Evolutionary conservation across 2,329 filamentous ascomycete species (phyloP), one percentile per base, ranked within the genome.

Genomic region (Coniochaeta sp.): DNA sequence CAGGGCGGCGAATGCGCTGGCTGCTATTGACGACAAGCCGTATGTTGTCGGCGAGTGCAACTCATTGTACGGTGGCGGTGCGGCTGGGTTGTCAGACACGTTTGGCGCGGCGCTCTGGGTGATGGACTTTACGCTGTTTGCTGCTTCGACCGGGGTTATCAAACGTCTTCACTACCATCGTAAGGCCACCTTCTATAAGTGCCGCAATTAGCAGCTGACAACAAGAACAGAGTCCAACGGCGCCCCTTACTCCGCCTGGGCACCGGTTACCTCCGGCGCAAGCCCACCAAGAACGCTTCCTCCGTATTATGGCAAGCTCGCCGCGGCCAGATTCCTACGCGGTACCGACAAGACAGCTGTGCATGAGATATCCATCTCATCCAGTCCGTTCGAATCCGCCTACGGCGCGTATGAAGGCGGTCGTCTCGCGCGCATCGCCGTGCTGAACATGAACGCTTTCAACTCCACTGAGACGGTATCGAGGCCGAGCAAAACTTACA

Each of bases 91-190:
- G 46, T 66, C 65, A 40, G 72, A 75, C 53, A 74, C 72, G 0
- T 74, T 75, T 53, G 75, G 74, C 47, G 73, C 73, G 7, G 75
- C 69, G 16, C 68, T 78, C 7, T 78, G 74, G 75, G 66, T 67
- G 49, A 63, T 74, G 26, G 75, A 78, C 61, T 76, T 67, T 20
- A 47, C 53, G 16, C 46, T 55, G 6, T 50, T 35, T 30, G 48
- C 49, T 45, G 53, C 53, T 8, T 33, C 53, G 16, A 48, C 50
- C 10, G 53, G 53, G 22, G 48, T 45, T n/a, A 27, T 42, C n/a
- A 49, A 51, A 30, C 50, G 50, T 27, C 35, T 51, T 33, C 52
- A 55, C 53, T 55, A 48, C 56, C 60, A 48, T n/a, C 38, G 38
- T 42, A 26, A 42, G 18, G 14, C 18, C 5, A 5, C 13, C 14